Conservation (phyloP, 148 eudicot genomes). For the Fagopyrum homotropicum region DNA sequence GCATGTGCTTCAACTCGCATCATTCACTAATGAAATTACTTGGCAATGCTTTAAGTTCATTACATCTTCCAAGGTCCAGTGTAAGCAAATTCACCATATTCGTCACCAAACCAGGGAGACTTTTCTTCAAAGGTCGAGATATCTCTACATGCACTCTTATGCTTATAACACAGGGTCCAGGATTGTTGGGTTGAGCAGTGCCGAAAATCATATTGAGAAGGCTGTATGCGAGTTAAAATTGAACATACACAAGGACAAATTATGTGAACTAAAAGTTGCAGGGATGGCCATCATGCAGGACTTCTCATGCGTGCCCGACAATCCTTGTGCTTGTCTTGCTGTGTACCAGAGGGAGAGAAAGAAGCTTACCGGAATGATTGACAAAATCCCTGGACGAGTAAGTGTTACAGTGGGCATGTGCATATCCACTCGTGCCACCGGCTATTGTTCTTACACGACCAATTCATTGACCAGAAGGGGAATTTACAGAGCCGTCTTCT, state of each 20-base stretch:
- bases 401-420: constrained; percentile 61
- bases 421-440: constrained; percentile 47
- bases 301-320: constrained; percentile 66
- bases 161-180: constrained; percentile 65
- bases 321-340: constrained; percentile 54
- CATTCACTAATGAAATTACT: too few species aligned
- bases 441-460: constrained; percentile 60
- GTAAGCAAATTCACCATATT: too few species aligned
- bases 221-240: constrained; percentile 28
- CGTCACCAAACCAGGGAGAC: too few species aligned
- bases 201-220: constrained; percentile 65
- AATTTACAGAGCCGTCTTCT: constrained; percentile 62
- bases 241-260: too few species aligned
- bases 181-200: constrained; percentile 67
- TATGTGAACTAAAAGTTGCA: constrained; percentile 26
- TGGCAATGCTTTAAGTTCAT: too few species aligned
- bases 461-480: constrained; percentile 67
- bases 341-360: constrained; percentile 57
- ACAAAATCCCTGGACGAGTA: constrained; percentile 56
- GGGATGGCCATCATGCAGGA: constrained; percentile 69
- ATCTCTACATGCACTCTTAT: constrained; percentile 51
- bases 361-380: constrained; percentile 43
- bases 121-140: too few species aligned
- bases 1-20: too few species aligned
- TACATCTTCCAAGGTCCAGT: too few species aligned